Conservation (phyloP, 2,329 filamentous ascomycete genomes). For the Apiospora phragmitis region DNA sequence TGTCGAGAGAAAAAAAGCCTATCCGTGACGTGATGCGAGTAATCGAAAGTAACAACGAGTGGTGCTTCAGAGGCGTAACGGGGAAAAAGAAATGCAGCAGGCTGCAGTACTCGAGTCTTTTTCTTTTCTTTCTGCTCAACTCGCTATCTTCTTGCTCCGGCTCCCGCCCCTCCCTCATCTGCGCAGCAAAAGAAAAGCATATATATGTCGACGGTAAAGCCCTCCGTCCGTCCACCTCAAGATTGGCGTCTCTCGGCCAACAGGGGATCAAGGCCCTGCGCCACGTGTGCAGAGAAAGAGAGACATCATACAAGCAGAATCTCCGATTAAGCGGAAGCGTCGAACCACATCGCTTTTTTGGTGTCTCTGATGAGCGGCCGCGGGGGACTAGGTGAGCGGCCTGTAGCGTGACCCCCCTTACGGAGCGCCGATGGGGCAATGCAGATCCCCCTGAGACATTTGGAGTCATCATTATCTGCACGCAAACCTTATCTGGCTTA, state of each 20-base stretch:
- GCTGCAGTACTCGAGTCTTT: background rate
- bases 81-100: background rate
- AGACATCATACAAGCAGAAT: background rate
- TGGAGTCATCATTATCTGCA: background rate
- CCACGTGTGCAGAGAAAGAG: background rate
- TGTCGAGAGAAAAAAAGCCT: slow-evolving; percentile 1
- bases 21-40: background rate
- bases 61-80: background rate
- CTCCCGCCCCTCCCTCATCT: too few species aligned
- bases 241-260: background rate
- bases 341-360: background rate
- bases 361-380: background rate
- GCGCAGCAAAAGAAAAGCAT: background rate
- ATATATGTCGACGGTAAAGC: background rate
- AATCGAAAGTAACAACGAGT: background rate
- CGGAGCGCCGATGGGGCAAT: background rate
- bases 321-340: background rate
- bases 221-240: background rate
- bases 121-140: background rate
- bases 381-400: background rate
- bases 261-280: background rate
- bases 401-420: background rate
- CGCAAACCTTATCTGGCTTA: background rate
- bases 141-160: background rate
- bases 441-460: background rate